Evolutionary conservation across 2,329 filamentous ascomycete species (phyloP).

Genomic region (Nothopassalora personata): DNA sequence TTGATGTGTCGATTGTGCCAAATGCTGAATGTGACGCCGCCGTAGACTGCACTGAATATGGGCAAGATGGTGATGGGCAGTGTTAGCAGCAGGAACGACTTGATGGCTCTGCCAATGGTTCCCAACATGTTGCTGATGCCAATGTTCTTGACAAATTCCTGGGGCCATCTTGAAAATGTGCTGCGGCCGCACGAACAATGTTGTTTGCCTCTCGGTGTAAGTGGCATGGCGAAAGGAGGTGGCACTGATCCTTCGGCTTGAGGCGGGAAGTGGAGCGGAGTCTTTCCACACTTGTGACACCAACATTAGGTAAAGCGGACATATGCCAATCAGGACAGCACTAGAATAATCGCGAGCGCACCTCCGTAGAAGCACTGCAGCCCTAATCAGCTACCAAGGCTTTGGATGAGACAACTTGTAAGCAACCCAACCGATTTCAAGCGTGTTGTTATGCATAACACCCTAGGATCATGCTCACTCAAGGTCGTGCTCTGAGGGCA

Average conservation of each 20-base stretch:
- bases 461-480: not conserved
- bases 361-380: conserved; percentile 23
- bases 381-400: too few species aligned
- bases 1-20: conserved; percentile 7
- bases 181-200: not conserved
- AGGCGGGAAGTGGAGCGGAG: not conserved
- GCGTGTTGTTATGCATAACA: not conserved
- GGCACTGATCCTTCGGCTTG: not conserved
- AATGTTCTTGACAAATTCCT: not conserved
- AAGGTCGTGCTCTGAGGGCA: not conserved
- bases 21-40: conserved; percentile 9
- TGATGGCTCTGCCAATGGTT: conserved; percentile 11
- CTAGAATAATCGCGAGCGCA: conserved; percentile 7
- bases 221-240: not conserved
- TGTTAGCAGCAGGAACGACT: conserved; percentile 14
- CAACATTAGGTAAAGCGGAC: too few species aligned
- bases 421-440: conserved; percentile 40
- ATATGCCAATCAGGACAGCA: not conserved
- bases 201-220: not conserved
- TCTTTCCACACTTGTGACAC: too few species aligned
- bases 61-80: conserved; percentile 15
- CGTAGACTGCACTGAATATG: conserved; percentile 3
- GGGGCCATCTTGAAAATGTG: not conserved
- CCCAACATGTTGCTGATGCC: not conserved
- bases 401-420: conserved; percentile 37